Percentiles rank a stretch among this genome's conserved stretches.
Evolutionary conservation across 2,329 filamentous ascomycete species (phyloP).

Genomic region (Sporothrix brunneoviolacea): DNA sequence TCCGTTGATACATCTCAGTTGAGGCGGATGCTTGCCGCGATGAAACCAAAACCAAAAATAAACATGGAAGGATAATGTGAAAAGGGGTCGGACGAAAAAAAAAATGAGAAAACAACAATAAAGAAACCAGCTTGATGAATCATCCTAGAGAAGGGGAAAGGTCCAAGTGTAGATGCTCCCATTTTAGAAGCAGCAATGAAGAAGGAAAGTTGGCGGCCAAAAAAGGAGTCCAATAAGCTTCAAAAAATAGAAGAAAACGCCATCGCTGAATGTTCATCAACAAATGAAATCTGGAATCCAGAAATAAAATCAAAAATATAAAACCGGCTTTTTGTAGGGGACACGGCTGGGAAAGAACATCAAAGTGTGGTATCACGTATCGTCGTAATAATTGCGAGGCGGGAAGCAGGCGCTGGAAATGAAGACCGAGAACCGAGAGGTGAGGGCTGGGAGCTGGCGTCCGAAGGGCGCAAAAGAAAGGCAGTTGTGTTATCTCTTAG

Average conservation of each 20-base stretch:
- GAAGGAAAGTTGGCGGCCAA: not conserved
- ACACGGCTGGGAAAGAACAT: not conserved
- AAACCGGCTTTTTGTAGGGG: conserved; percentile 4
- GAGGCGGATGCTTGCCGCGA: conserved; percentile 3
- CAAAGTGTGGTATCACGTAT: conserved; percentile 7
- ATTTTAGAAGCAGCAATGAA: conserved; percentile 19
- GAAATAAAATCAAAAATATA: conserved; percentile 1
- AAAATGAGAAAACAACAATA: conserved; percentile 10
- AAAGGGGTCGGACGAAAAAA: conserved; percentile 6
- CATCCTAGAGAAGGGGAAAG: conserved; percentile 12
- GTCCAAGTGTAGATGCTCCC: not conserved
- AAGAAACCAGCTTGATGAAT: not conserved
- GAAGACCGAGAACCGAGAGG: not conserved
- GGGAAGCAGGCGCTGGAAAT: not conserved
- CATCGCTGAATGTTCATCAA: conserved; percentile 24
- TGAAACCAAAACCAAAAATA: conserved; percentile 11
- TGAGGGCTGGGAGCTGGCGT: no score
- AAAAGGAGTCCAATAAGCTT: not conserved
- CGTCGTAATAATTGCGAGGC: not conserved
- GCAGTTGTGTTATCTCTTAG: conserved; percentile 37
- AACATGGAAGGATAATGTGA: conserved; percentile 2
- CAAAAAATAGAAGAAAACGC: conserved; percentile 19
- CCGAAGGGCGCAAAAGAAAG: no score
- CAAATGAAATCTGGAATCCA: conserved; percentile 14
- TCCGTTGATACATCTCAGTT: conserved; percentile 10